These are phyloP conservation scores for Abelmoschus esculentus DNA, from an alignment of 345 rosid species.

Conservation along the genomic window DNA sequence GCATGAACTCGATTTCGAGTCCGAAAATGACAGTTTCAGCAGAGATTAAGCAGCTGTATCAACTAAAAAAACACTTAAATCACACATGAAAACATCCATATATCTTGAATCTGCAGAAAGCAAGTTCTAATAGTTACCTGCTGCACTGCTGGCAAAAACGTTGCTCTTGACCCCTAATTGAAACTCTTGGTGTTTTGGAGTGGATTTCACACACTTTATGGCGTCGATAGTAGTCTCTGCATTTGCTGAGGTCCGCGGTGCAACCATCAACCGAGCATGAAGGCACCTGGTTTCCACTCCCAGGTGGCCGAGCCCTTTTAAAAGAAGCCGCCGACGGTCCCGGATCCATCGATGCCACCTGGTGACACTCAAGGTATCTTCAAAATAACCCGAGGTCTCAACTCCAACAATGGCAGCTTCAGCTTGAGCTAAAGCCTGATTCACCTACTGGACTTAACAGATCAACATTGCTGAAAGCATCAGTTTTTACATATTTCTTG, in stretches of 20 bases:
- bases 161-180: slow-evolving; percentile 48
- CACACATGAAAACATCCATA: not conserved
- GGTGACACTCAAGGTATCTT: slow-evolving; percentile 15
- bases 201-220: slow-evolving; percentile 74
- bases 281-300: slow-evolving; percentile 34
- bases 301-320: slow-evolving; percentile 41
- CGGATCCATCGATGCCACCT: slow-evolving; percentile 37
- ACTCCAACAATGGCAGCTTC: too few relatives aligned
- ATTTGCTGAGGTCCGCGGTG: slow-evolving; percentile 52
- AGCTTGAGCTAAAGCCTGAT: too few relatives aligned
- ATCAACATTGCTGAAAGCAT: too few relatives aligned
- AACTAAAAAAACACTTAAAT: not conserved
- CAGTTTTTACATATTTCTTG: too few relatives aligned
- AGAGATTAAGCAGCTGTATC: too few relatives aligned
- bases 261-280: slow-evolving; percentile 81
- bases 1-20: too few relatives aligned
- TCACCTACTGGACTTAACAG: too few relatives aligned
- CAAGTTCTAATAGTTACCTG: slow-evolving; percentile 27
- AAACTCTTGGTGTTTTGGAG: slow-evolving; percentile 58
- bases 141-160: slow-evolving; percentile 88
- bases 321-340: slow-evolving; percentile 21
- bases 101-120: not conserved
- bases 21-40: too few relatives aligned
- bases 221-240: slow-evolving; percentile 66
- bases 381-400: slow-evolving; percentile 8